phyloP scores from a whole-genome alignment of 1,284 basidiomycete genomes.

The Trametes versicolor region DNA sequence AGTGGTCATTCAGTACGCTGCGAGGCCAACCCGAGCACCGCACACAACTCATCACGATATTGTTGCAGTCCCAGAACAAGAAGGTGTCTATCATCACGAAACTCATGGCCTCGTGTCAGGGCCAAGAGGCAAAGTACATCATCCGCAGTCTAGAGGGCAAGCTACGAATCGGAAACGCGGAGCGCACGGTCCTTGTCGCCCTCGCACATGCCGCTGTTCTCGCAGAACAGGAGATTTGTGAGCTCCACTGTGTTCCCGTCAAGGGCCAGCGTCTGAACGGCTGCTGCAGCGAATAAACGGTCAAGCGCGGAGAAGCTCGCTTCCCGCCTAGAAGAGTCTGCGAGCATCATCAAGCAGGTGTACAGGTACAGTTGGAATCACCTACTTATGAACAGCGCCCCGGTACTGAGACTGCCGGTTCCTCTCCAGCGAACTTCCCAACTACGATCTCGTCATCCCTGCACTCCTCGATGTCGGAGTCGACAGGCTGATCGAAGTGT shows the following conservation, averaged over 20 bases:
- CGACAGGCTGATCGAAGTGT: constrained; percentile 73
- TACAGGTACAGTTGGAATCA: constrained; percentile 75
- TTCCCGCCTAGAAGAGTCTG: constrained; percentile 81
- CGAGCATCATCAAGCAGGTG: constrained; percentile 87
- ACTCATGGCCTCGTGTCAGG: constrained; percentile 92
- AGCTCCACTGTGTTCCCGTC: constrained; percentile 6
- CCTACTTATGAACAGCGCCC: neutral
- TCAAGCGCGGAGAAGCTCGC: constrained; percentile 81
- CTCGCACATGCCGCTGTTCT: constrained; percentile 88
- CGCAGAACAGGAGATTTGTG: constrained; percentile 69
- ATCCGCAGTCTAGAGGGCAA: constrained; percentile 97
- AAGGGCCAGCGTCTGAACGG: neutral
- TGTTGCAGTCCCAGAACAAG: constrained; percentile 84
- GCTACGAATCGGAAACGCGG: constrained; percentile 96
- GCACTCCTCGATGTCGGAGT: constrained; percentile 87
- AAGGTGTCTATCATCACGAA: constrained; percentile 98
- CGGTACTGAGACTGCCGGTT: neutral
- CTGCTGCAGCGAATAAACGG: constrained; percentile 70
- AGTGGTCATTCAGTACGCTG: constrained; percentile 79
- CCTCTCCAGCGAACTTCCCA: constrained; percentile 84
- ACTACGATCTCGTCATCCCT: constrained; percentile 95
- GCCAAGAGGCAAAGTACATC: constrained; percentile 93
- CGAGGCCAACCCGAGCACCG: neutral
- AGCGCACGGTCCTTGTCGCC: constrained; percentile 91
- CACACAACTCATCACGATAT: neutral